Percentiles rank a stretch among this genome's conserved stretches.
These are phyloP conservation scores for Hibiscus syriacus DNA, from an alignment of 345 rosid genomes.

Conservation along the genomic window DNA sequence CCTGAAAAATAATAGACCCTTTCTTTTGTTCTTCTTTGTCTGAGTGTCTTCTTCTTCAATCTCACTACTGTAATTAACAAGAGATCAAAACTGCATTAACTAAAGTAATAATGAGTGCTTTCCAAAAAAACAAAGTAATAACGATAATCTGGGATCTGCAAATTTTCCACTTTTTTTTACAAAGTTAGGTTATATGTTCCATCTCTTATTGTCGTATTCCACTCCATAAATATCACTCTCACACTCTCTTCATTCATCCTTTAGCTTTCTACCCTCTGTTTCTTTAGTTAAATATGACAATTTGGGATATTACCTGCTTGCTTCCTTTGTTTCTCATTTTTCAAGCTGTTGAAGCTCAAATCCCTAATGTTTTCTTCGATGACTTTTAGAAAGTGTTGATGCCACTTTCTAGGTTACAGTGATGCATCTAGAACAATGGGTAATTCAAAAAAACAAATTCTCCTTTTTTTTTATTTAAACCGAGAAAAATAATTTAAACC, in stretches of 20 bases:
- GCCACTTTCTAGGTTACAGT: slow-evolving; percentile 89
- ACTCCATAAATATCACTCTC: slow-evolving; percentile 31
- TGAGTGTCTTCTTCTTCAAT: no score
- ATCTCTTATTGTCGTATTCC: neutral
- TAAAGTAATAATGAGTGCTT: no score
- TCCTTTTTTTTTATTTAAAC: neutral
- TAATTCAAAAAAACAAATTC: slow-evolving; percentile 6
- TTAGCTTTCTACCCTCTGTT: neutral
- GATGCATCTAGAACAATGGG: slow-evolving; percentile 95
- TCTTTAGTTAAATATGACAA: slow-evolving; percentile 15
- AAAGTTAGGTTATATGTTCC: no score
- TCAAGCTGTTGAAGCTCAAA: slow-evolving; percentile 32
- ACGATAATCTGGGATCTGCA: no score
- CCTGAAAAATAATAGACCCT: no score
- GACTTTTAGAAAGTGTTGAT: slow-evolving; percentile 65
- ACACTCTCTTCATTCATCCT: slow-evolving; percentile 13
- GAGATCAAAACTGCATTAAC: no score
- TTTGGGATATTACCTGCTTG: neutral
- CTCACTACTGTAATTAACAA: no score
- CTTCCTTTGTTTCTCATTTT: slow-evolving; percentile 19
- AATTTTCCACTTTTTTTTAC: no score
- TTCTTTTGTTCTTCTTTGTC: no score
- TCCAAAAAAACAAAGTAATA: no score
- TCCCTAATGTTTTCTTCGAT: slow-evolving; percentile 48
- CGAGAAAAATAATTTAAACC: no score